A percentile compares a stretch with the other conserved stretches of the same genome.
These are phyloP conservation scores for Cladosporium sp. DNA, from an alignment of 2,329 filamentous ascomycete genomes.

Conservation along the genomic window DNA sequence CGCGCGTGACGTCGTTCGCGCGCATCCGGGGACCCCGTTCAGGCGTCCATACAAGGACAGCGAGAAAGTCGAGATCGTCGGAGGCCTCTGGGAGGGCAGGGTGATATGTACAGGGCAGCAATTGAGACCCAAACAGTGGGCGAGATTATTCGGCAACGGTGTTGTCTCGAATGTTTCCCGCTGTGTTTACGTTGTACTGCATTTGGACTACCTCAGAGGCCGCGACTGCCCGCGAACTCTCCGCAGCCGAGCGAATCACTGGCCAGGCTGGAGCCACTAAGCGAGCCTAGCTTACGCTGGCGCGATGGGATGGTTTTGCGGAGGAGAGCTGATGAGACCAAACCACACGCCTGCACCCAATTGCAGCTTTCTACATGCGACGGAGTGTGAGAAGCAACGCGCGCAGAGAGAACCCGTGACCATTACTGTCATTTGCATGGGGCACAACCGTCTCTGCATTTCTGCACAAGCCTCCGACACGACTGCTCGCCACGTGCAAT, in stretches of 20 bases:
- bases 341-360: no score
- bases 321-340: no score
- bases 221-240: not conserved
- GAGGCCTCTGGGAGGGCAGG: not conserved
- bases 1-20: constrained; percentile 6
- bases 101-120: constrained; percentile 5
- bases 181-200: not conserved
- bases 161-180: not conserved
- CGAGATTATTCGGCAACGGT: constrained; percentile 3
- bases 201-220: not conserved
- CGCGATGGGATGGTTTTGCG: no score
- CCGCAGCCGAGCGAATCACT: not conserved
- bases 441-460: no score
- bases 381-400: no score
- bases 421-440: no score
- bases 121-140: not conserved
- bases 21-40: constrained; percentile 8
- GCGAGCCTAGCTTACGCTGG: no score
- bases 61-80: not conserved
- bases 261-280: not conserved
- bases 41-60: constrained; percentile 9
- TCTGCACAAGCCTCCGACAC: no score
- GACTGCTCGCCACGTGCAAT: no score
- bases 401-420: no score
- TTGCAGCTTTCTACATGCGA: no score